These are phyloP conservation scores for Cryptococcus deneoformans DNA, from an alignment of 1,284 basidiomycete genomes.

Conservation along the genomic window DNA sequence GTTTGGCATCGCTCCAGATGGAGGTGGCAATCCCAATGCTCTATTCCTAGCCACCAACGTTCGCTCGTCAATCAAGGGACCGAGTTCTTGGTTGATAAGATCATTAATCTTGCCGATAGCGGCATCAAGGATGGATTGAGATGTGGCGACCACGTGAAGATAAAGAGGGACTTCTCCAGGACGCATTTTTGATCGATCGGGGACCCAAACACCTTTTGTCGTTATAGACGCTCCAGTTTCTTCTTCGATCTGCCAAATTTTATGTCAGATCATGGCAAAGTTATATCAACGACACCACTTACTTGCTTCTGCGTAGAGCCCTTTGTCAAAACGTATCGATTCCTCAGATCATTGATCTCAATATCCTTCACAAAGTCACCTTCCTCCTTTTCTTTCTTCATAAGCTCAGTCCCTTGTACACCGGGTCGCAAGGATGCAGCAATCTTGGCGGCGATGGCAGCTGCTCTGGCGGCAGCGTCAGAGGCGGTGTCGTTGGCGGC, in stretches of 20 bases:
- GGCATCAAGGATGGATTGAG: slow-evolving; percentile 71
- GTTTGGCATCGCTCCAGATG: slow-evolving; percentile 22
- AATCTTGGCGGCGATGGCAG: slow-evolving; percentile 82
- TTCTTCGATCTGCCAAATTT: slow-evolving; percentile 65
- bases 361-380: slow-evolving; percentile 87
- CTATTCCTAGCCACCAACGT: slow-evolving; percentile 49
- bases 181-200: slow-evolving; percentile 81
- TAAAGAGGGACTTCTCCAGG: slow-evolving; percentile 93
- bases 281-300: slow-evolving; percentile 34
- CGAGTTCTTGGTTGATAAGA: slow-evolving; percentile 78
- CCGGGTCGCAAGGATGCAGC: slow-evolving; percentile 66
- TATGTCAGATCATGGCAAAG: slow-evolving; percentile 1
- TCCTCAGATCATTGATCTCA: slow-evolving; percentile 95
- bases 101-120: slow-evolving; percentile 84
- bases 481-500: slow-evolving; percentile 61
- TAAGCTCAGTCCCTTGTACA: slow-evolving; percentile 51
- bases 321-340: slow-evolving; percentile 93
- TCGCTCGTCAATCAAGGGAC: slow-evolving; percentile 85
- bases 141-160: slow-evolving; percentile 84
- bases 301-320: slow-evolving; percentile 89
- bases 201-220: slow-evolving; percentile 93
- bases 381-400: slow-evolving; percentile 66
- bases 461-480: slow-evolving; percentile 63
- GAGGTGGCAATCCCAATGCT: slow-evolving; percentile 37
- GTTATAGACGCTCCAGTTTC: slow-evolving; percentile 86